phyloP scores from a whole-genome alignment of 2,329 filamentous ascomycete genomes.

The Chaetothyriales sp. region DNA sequence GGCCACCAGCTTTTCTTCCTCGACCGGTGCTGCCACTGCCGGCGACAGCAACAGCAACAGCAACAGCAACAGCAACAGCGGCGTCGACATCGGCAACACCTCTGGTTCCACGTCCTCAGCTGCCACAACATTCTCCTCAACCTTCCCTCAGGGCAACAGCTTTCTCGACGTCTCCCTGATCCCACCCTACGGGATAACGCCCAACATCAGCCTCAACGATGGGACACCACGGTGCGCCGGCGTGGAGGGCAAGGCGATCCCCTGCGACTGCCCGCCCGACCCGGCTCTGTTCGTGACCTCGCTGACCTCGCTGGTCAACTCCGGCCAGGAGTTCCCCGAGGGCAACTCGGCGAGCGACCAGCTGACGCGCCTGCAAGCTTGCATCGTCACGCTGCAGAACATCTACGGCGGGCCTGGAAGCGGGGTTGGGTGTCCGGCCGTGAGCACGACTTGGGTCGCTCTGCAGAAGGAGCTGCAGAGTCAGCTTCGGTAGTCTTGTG shows the following conservation, averaged over 20 bases:
- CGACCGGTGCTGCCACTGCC: neutral
- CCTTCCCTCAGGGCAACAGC: neutral
- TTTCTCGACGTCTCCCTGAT: conserved; percentile 7
- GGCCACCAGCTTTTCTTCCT: neutral
- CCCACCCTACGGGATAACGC: conserved; percentile 10
- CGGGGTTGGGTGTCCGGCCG: conserved; percentile 12
- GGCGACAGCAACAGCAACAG: neutral
- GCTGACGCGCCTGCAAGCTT: conserved; percentile 10
- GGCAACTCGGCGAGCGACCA: conserved; percentile 9
- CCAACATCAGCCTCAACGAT: conserved; percentile 8
- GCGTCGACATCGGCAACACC: neutral
- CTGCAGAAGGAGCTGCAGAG: conserved; percentile 6
- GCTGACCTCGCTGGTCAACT: conserved; percentile 4
- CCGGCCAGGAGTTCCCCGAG: conserved; percentile 2
- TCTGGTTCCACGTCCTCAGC: no score
- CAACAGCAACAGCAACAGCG: neutral
- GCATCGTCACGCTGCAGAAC: conserved; percentile 12
- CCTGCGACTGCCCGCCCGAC: conserved; percentile 12
- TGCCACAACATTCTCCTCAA: neutral
- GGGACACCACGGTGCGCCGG: conserved; percentile 13
- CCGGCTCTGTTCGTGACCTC: conserved; percentile 7
- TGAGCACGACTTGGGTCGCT: conserved; percentile 11
- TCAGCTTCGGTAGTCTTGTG: neutral
- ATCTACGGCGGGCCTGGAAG: conserved; percentile 11
- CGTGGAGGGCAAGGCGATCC: conserved; percentile 6